These are phyloP conservation scores for Xylaria longipes DNA, from an alignment of 495 filamentous ascomycete genomes.

Conservation along the genomic window DNA sequence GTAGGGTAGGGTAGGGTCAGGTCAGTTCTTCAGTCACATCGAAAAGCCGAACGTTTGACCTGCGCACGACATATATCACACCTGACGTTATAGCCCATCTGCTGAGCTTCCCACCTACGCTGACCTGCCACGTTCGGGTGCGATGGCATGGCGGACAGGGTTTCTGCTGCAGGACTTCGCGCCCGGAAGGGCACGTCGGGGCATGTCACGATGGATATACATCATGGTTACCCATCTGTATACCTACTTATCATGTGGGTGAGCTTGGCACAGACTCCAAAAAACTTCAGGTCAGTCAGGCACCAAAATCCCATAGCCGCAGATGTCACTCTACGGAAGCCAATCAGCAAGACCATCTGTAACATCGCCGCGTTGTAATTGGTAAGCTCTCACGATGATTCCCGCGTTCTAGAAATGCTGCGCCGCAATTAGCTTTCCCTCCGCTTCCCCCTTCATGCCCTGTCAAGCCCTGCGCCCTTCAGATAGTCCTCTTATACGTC, in stretches of 20 bases:
- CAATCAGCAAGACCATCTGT: not conserved
- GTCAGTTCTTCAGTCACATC: no score
- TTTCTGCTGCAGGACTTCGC: not conserved
- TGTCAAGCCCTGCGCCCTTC: not conserved
- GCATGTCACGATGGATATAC: not conserved
- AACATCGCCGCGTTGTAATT: not conserved
- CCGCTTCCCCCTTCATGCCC: not conserved
- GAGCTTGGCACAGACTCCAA: not conserved
- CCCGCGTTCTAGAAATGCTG: constrained; percentile 13
- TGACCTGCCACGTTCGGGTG: not conserved
- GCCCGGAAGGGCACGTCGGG: not conserved
- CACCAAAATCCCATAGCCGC: not conserved
- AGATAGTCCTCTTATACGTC: no score
- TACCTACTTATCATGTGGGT: not conserved
- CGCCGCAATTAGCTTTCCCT: not conserved
- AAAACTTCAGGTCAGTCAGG: constrained; percentile 2
- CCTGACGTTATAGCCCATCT: not conserved
- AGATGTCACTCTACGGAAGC: not conserved
- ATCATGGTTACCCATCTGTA: not conserved
- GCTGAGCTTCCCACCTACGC: not conserved
- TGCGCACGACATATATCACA: not conserved
- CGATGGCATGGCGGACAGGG: not conserved
- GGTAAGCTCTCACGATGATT: not conserved
- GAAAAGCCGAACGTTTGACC: constrained; percentile 1
- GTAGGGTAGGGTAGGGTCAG: no score